Evolutionary conservation across 495 filamentous ascomycete genomes (phyloP).

Genomic region (Chaetomidium leptoderma): DNA sequence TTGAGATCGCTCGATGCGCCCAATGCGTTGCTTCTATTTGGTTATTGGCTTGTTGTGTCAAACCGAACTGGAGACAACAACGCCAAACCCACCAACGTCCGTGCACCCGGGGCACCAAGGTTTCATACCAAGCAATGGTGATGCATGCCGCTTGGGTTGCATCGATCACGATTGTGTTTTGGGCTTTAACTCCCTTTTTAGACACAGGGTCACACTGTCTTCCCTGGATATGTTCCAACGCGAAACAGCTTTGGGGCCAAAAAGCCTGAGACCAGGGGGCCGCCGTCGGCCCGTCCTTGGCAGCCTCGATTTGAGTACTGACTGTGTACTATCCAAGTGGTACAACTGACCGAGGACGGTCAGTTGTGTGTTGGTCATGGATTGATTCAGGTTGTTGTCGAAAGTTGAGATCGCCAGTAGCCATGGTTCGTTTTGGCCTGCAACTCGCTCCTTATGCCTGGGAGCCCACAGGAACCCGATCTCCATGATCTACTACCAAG

Average conservation of each 20-base stretch:
- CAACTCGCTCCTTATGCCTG: too few relatives aligned
- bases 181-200: not conserved
- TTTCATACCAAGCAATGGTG: constrained; percentile 8
- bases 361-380: not conserved
- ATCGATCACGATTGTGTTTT: not conserved
- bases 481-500: not conserved
- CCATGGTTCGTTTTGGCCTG: not conserved
- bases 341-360: not conserved
- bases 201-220: not conserved
- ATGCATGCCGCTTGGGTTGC: not conserved
- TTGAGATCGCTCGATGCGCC: not conserved
- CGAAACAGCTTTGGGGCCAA: not conserved
- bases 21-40: not conserved
- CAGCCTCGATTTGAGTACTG: not conserved
- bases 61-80: constrained; percentile 1
- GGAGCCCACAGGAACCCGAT: not conserved
- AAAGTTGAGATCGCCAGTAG: not conserved
- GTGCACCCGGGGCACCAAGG: not conserved
- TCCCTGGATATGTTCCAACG: not conserved
- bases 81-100: not conserved
- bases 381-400: not conserved
- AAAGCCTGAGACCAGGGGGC: too few relatives aligned
- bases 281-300: too few relatives aligned
- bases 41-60: not conserved
- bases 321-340: not conserved